Base-by-base conservation (phyloP, 1,139 yeast species). In the Entelexis sorbosivorans region DNA sequence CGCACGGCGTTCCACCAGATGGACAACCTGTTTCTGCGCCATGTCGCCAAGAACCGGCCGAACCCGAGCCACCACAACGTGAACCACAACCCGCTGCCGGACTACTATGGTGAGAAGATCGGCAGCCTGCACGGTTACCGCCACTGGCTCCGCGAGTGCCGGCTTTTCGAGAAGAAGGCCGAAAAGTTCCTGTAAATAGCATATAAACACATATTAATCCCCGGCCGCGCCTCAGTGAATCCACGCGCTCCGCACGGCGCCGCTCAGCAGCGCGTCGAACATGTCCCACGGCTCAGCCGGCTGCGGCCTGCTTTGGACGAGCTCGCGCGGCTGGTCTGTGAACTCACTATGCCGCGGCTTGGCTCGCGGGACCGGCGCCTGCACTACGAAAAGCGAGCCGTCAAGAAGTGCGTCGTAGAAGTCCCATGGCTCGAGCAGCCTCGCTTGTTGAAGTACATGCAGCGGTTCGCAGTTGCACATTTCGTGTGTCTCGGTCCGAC, bases 81-180 rank as follows among this genome's bases (percentile, higher is more conserved):
- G 26, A 82, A 87, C 68, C 78, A 91, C 56, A 91, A 91, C 68
- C 98, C 97, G 11, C 95, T 91, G 42, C 96, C 97, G 19, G 98
- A 91, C 67, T 93, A 88, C 69, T 91, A 91, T 64, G 98, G 98
- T 33, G 98, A 91, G 69, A 85, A 86, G 68, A 89, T 91, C 57
- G 87, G 88, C 54, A 82, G 94, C 43, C 70, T 89, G 64, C 78
- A 79, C 61, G 91, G 81, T 60, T 91, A 91, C 69, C 82, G 88
- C 68, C 93, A 86, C 66, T 91, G 98, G 98, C 75, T 91, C 61
- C 79, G 97, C 63, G 97, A 91, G 66, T 86, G 96, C 62, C 82
- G 86, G 64, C 91, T 95, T 28, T 91, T 82, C 72, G 79, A 81
- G 64, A 81, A 93, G 72, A 88, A 87, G 72, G 76, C 89, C 20